Percentiles rank a stretch among this genome's conserved stretches.
Conservation (phyloP, 2,329 filamentous ascomycete genomes). For the Chrysoporthe deuterocubensis region DNA sequence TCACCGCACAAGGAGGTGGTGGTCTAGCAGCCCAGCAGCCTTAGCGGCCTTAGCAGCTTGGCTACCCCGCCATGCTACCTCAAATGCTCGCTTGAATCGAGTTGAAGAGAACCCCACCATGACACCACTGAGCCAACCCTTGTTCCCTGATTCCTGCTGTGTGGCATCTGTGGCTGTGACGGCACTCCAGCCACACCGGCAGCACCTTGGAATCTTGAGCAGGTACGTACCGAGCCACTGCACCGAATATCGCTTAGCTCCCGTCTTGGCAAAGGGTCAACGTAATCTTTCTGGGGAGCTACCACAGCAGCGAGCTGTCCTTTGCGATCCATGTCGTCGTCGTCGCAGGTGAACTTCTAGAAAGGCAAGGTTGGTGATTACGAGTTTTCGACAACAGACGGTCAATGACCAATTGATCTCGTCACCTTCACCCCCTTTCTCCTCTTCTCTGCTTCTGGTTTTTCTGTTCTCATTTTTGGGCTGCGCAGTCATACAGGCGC, state of each 20-base stretch:
- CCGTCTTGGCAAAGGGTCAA: conserved; percentile 27
- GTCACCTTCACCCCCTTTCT: conserved; percentile 18
- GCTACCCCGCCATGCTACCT: conserved; percentile 21
- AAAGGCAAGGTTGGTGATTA: conserved; percentile 15
- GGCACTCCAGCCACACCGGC: conserved; percentile 1
- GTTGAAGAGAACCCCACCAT: conserved; percentile 16
- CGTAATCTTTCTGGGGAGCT: conserved; percentile 8
- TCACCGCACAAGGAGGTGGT: conserved; percentile 10
- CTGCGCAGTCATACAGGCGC: conserved; percentile 34
- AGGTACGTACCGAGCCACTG: neutral
- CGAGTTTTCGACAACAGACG: conserved; percentile 17
- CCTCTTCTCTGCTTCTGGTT: conserved; percentile 13
- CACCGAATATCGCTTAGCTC: conserved; percentile 22
- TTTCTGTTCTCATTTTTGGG: conserved; percentile 27
- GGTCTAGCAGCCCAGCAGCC: neutral
- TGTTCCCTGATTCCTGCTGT: neutral
- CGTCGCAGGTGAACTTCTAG: conserved; percentile 32
- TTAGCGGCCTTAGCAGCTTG: neutral
- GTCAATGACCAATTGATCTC: conserved; percentile 32
- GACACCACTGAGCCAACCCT: neutral
- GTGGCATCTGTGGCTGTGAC: conserved; percentile 20
- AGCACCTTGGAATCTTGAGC: neutral
- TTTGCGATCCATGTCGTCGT: conserved; percentile 25
- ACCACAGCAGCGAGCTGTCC: conserved; percentile 10
- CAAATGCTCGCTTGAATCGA: conserved; percentile 25